These are phyloP conservation scores for Plasmodium vivax DNA, from an alignment of 169 alveolate genomes.

Conservation along the genomic window DNA sequence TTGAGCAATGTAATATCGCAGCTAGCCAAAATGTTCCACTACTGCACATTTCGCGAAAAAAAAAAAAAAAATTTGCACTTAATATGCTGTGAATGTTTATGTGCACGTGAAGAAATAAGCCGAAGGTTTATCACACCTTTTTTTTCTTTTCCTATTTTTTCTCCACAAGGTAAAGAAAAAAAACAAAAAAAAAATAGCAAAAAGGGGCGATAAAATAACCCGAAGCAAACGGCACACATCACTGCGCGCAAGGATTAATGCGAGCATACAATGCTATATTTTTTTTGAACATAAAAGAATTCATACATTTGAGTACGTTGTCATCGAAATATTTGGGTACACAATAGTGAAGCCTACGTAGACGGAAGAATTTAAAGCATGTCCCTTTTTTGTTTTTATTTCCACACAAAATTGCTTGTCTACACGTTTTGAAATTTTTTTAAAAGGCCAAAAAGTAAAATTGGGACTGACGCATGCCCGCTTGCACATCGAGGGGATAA, in stretches of 20 bases:
- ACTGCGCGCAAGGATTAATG: background rate
- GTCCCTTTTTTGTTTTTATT: background rate
- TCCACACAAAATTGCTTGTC: background rate
- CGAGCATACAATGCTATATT: background rate
- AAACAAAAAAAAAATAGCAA: background rate
- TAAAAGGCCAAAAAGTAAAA: background rate
- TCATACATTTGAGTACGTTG: background rate
- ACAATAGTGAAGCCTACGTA: background rate
- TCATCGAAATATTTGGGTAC: background rate
- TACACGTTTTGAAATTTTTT: background rate
- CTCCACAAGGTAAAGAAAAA: background rate
- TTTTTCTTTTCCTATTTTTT: conserved; percentile 5
- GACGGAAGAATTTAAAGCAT: background rate
- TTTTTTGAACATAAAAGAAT: background rate
- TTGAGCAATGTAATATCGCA: background rate
- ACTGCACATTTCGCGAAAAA: background rate
- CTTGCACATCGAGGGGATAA: conserved; percentile 1
- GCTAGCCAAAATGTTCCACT: conserved; percentile 15
- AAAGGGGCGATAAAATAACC: background rate
- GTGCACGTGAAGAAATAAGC: background rate
- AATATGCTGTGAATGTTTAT: background rate
- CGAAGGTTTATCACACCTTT: background rate
- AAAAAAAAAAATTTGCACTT: conserved; percentile 2
- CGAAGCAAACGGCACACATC: background rate
- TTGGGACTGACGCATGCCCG: background rate